Evolutionary conservation across 1,139 yeast species (phyloP), one percentile per base, ranked within the genome.

Genomic region (Scheffersomyces illinoinensis): DNA sequence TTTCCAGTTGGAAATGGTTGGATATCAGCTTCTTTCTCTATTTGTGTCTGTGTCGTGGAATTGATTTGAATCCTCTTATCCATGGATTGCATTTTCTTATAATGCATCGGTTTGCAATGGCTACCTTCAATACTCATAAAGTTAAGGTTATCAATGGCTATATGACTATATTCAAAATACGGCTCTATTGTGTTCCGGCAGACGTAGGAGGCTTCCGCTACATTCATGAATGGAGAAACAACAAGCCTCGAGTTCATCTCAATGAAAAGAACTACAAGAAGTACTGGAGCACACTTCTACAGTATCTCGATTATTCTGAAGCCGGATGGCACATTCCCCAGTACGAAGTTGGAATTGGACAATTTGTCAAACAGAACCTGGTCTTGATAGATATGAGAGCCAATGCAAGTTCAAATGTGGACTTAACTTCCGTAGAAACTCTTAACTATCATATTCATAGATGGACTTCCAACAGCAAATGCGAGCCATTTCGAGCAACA

Each of bases 1-100:
- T 33, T 7, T 19, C 47, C 7, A n/a, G 74, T 0, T 88, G 90
- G 90, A 68, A 61, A 59, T 86, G 90, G 90, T 70, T 84, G 33
- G 86, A 85, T 63, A 66, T 76, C 17, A 70, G 69, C 55, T 67
- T 65, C 58, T 33, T 7, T 12, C 43, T 33, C 43, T 33, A 33
- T 33, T 33, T 33, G 43, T 33, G 43, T 33, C 43, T 33, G 43
- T 7, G 14, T 33, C 17, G 43, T 33, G 43, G 43, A 33, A 14
- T 33, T 1, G 47, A 59, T 19, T 60, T 71, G 19, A 63, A 66
- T 61, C 64, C 71, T 39, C 46, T 68, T 2, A 56, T 85, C 5
- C 59, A 62, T 12, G 83, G 81, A 54, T 62, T 85, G 21, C 70
- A 74, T 10, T 81, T 79, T 56, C 74, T 87, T 47, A 68, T 78